phyloP scores from a whole-genome alignment of 805 yeast genomes.

The Hermanozyma aechmeae region DNA sequence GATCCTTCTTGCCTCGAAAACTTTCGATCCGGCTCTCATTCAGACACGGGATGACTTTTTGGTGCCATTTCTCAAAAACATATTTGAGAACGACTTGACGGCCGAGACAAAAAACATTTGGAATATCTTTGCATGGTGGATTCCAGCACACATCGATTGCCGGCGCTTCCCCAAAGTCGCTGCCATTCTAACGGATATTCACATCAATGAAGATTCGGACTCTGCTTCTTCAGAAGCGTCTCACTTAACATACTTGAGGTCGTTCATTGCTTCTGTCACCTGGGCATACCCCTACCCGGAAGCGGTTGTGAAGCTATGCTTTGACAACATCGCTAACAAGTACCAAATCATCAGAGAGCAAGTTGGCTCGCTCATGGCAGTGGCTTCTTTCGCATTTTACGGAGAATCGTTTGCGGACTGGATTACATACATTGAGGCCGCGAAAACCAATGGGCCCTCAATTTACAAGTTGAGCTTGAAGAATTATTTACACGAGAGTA shows the following conservation, averaged over 20 bases:
- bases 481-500: slow-evolving; percentile 17
- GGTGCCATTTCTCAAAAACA: slow-evolving; percentile 30
- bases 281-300: slow-evolving; percentile 50
- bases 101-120: slow-evolving; percentile 71
- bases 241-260: slow-evolving; percentile 44
- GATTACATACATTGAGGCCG: slow-evolving; percentile 29
- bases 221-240: slow-evolving; percentile 61
- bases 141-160: slow-evolving; percentile 54
- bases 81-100: slow-evolving; percentile 51
- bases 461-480: slow-evolving; percentile 7
- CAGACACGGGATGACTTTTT: slow-evolving; percentile 38
- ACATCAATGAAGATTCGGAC: slow-evolving; percentile 40
- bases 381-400: slow-evolving; percentile 31
- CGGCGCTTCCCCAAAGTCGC: slow-evolving; percentile 55
- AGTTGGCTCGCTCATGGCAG: slow-evolving; percentile 52
- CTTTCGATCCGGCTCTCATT: slow-evolving; percentile 24
- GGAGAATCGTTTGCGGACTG: slow-evolving; percentile 32
- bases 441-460: slow-evolving; percentile 8
- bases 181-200: slow-evolving; percentile 35
- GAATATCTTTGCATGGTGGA: slow-evolving; percentile 70
- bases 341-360: slow-evolving; percentile 66
- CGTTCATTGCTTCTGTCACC: slow-evolving; percentile 39
- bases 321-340: slow-evolving; percentile 49
- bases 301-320: slow-evolving; percentile 31
- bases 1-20: slow-evolving; percentile 40